These are phyloP conservation scores for Dictyostelium citrinum DNA, from an alignment of 78 protist genomes.

Conservation along the genomic window DNA sequence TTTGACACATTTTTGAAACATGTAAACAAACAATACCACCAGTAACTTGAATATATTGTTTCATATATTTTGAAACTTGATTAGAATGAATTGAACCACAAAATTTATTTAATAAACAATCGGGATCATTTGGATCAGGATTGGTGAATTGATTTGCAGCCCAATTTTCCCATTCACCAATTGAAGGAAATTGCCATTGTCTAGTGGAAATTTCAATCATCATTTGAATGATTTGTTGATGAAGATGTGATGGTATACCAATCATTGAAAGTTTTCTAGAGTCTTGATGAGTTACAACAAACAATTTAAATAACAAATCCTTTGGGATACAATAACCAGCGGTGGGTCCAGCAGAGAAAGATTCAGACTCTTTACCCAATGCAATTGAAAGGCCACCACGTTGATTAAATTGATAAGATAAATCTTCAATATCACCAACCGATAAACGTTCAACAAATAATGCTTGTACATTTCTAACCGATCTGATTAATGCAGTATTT, in stretches of 20 bases:
- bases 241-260: conserved; percentile 73
- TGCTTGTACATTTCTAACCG: conserved; percentile 76
- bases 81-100: not conserved
- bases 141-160: conserved; percentile 7
- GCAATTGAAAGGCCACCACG: conserved; percentile 78
- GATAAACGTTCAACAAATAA: conserved; percentile 65
- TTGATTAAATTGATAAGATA: conserved; percentile 71
- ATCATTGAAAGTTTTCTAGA: conserved; percentile 51
- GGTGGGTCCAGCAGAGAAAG: conserved; percentile 55
- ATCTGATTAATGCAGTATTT: conserved; percentile 68
- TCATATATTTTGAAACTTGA: not conserved
- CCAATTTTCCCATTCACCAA: conserved; percentile 77
- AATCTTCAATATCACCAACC: conserved; percentile 71
- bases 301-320: conserved; percentile 65
- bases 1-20: conserved; percentile 41
- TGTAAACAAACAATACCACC: conserved; percentile 57
- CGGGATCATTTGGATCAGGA: not conserved
- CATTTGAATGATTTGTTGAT: not conserved
- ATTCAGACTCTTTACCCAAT: conserved; percentile 37
- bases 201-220: conserved; percentile 19
- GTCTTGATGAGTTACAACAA: conserved; percentile 77
- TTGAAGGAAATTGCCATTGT: not conserved
- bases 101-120: not conserved
- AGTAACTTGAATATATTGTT: conserved; percentile 18
- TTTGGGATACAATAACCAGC: conserved; percentile 83